These are phyloP conservation scores for Pseudohalonectria lignicola DNA, from an alignment of 2,329 filamentous ascomycete genomes.

Conservation along the genomic window DNA sequence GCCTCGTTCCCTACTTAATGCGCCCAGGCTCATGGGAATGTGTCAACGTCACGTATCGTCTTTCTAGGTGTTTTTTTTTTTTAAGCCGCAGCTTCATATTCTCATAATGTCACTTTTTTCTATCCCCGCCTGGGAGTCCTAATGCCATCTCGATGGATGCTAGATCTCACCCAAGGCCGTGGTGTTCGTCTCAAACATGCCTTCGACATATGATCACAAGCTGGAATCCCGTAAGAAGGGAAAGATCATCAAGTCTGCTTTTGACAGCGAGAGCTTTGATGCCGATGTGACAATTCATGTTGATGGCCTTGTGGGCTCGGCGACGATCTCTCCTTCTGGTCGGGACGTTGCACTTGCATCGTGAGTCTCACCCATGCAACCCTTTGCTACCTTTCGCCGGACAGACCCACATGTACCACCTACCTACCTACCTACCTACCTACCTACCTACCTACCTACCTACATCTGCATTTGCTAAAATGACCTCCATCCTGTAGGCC, in stretches of 20 bases:
- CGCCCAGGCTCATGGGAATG: no score
- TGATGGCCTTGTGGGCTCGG: constrained; percentile 72
- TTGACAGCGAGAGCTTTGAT: constrained; percentile 80
- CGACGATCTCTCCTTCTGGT: constrained; percentile 85
- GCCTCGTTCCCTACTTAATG: no score
- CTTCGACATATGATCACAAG: constrained; percentile 22
- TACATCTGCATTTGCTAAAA: no score
- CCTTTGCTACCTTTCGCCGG: constrained; percentile 5
- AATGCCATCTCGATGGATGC: no score
- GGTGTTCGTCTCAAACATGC: constrained; percentile 25
- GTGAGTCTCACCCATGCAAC: constrained; percentile 29
- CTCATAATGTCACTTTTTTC: no score
- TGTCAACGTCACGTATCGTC: no score
- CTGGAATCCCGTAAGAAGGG: constrained; percentile 44
- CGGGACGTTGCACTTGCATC: constrained; percentile 85
- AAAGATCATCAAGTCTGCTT: constrained; percentile 56
- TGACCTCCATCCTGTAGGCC: constrained; percentile 45
- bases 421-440: no score
- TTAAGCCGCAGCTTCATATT: no score
- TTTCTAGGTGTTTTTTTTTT: no score
- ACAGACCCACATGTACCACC: background rate
- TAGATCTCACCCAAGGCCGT: no score
- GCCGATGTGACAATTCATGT: constrained; percentile 76
- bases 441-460: background rate
- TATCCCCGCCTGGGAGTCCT: no score